These are phyloP conservation scores for Parietichytrium sp. DNA, from an alignment of 108 stramenopile genomes.

Conservation along the genomic window DNA sequence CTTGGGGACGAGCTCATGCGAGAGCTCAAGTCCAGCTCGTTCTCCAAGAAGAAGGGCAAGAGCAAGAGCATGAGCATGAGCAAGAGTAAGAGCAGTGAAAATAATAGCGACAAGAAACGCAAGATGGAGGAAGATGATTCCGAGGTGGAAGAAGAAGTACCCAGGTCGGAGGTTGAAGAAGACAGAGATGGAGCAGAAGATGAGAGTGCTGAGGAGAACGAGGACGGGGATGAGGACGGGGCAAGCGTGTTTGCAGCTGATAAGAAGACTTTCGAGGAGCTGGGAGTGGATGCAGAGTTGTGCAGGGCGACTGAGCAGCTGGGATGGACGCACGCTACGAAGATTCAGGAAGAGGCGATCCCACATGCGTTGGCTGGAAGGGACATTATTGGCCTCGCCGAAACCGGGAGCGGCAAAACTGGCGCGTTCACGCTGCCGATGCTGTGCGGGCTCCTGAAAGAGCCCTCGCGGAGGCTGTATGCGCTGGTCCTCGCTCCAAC, in stretches of 20 bases:
- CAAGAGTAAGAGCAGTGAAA: not conserved
- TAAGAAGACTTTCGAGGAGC: slow-evolving; percentile 71
- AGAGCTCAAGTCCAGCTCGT: not conserved
- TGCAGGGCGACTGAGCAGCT: slow-evolving; percentile 75
- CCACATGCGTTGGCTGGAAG: slow-evolving; percentile 86
- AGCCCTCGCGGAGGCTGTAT: slow-evolving; percentile 73
- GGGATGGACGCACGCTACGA: slow-evolving; percentile 86
- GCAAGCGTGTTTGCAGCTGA: slow-evolving; percentile 52
- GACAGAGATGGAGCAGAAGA: not conserved
- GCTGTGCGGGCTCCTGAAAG: slow-evolving; percentile 78
- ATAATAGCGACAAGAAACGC: too few relatives aligned
- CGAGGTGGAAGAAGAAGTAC: not conserved
- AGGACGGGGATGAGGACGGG: slow-evolving; percentile 2
- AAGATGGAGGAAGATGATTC: not conserved
- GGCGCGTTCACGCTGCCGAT: slow-evolving; percentile 91
- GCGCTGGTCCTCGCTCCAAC: slow-evolving; percentile 90
- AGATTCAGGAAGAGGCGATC: slow-evolving; percentile 83
- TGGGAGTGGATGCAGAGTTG: slow-evolving; percentile 78
- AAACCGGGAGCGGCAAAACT: slow-evolving; percentile 89
- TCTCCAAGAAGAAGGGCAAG: not conserved
- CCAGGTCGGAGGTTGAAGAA: not conserved
- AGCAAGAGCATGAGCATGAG: not conserved
- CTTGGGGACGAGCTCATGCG: not conserved
- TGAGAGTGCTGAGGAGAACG: not conserved
- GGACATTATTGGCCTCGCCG: slow-evolving; percentile 76